phyloP scores from a whole-genome alignment of 78 protist species.

The Diacronema lutheri region DNA sequence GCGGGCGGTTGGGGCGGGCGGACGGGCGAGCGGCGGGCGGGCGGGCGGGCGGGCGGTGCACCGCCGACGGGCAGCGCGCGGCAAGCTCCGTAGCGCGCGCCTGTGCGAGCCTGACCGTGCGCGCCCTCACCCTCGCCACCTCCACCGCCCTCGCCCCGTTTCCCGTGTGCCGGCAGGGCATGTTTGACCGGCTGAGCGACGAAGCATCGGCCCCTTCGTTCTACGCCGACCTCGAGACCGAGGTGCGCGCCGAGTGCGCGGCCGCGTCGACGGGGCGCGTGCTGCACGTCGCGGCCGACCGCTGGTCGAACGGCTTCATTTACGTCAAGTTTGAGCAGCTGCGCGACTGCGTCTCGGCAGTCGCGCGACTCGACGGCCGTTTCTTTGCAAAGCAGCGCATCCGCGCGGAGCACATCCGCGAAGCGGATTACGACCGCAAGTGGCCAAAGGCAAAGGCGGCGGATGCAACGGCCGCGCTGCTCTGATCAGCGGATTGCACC shows the following conservation, averaged over 20 bases:
- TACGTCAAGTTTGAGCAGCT: background rate
- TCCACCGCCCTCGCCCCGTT: too few relatives aligned
- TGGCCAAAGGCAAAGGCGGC: too few relatives aligned
- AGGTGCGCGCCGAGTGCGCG: background rate
- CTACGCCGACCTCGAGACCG: background rate
- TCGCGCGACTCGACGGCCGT: background rate
- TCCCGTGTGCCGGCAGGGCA: background rate
- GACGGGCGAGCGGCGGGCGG: too few relatives aligned
- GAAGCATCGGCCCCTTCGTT: background rate
- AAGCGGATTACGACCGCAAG: background rate
- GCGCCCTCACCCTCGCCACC: too few relatives aligned
- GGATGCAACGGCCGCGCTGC: too few relatives aligned
- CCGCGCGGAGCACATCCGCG: background rate
- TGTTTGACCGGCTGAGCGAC: constrained; percentile 20
- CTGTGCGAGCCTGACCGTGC: too few relatives aligned
- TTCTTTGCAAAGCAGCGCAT: background rate
- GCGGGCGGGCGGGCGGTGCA: too few relatives aligned
- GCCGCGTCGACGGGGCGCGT: background rate
- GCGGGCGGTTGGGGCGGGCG: too few relatives aligned
- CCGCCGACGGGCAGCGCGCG: too few relatives aligned
- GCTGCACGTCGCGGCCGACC: background rate
- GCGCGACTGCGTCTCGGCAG: background rate
- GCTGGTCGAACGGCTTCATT: constrained; percentile 18
- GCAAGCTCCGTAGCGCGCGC: too few relatives aligned
- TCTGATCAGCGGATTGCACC: too few relatives aligned